Percentiles rank a stretch among this genome's conserved stretches.
These are phyloP conservation scores for Paramarasmius palmivorus DNA, from an alignment of 1,284 basidiomycete genomes.

Conservation along the genomic window DNA sequence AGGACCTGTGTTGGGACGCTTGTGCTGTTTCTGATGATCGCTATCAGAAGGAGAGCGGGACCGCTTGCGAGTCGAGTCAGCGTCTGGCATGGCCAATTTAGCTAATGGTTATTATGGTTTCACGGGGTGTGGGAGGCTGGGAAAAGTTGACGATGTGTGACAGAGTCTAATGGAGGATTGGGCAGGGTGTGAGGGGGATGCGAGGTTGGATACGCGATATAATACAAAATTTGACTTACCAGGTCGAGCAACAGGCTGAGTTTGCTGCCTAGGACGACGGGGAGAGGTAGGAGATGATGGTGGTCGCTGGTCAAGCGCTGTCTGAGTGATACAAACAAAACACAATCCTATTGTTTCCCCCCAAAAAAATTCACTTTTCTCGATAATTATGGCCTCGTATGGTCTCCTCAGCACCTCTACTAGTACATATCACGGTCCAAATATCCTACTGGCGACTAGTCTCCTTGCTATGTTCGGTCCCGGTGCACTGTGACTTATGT, in stretches of 20 bases:
- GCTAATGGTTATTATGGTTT: slow-evolving; percentile 45
- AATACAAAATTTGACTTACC: background rate
- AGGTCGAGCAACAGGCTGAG: background rate
- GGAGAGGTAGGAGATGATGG: background rate
- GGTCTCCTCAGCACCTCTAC: too few species aligned
- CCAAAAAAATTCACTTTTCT: too few species aligned
- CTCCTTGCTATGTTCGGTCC: too few species aligned
- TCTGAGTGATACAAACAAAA: background rate
- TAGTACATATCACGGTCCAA: too few species aligned
- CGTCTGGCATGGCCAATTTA: slow-evolving; percentile 76
- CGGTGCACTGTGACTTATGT: too few species aligned
- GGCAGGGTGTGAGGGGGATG: background rate
- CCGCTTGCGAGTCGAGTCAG: slow-evolving; percentile 79
- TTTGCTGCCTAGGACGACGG: background rate
- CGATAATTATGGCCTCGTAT: too few species aligned
- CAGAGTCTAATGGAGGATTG: background rate
- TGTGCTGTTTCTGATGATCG: slow-evolving; percentile 75
- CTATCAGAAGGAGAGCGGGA: slow-evolving; percentile 83
- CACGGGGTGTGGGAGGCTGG: slow-evolving; percentile 33
- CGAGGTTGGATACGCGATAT: background rate
- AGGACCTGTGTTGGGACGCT: slow-evolving; percentile 80
- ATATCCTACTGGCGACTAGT: too few species aligned
- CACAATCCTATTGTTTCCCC: too few species aligned
- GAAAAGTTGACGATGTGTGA: slow-evolving; percentile 31
- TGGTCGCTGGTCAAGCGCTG: background rate